These are phyloP conservation scores for Cicer judaicum DNA, from an alignment of 306 rosid genomes.

Conservation along the genomic window DNA sequence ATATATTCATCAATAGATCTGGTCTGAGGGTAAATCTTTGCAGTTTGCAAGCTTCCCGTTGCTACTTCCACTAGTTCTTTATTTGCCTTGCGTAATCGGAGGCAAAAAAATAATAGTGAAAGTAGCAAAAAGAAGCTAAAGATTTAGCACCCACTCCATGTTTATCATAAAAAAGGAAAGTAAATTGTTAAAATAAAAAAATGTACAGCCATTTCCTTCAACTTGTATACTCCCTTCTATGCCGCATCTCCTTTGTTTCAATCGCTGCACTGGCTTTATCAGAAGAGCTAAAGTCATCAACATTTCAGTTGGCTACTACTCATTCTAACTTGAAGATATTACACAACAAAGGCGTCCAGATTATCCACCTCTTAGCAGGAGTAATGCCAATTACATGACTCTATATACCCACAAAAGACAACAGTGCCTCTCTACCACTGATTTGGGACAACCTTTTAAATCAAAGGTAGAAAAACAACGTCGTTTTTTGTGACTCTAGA, in stretches of 20 bases:
- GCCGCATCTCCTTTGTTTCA: constrained; percentile 34
- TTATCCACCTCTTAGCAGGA: constrained; percentile 36
- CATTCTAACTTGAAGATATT: constrained; percentile 36
- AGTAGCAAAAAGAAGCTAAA: constrained; percentile 97
- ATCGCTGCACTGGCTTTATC: constrained; percentile 41
- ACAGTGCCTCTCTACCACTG: constrained; percentile 45
- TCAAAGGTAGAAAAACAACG: constrained; percentile 51
- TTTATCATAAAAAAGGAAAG: constrained; percentile 9
- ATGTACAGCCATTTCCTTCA: constrained; percentile 33
- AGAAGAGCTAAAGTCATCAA: constrained; percentile 39
- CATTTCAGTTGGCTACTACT: constrained; percentile 39
- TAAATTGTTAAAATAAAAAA: constrained; percentile 16
- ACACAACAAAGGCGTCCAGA: constrained; percentile 45
- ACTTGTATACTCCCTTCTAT: constrained; percentile 40
- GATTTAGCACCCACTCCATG: constrained; percentile 48
- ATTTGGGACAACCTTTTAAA: constrained; percentile 35
- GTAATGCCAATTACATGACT: constrained; percentile 45
- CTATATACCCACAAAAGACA: constrained; percentile 45
- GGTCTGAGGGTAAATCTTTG: constrained; percentile 48
- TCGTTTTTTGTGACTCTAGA: constrained; percentile 45
- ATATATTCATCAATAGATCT: constrained; percentile 43
- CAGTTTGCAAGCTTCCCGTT: constrained; percentile 85
- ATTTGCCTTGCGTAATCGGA: constrained; percentile 54
- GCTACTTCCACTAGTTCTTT: constrained; percentile 98
- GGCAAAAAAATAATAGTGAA: constrained; percentile 82